Percentiles rank a stretch among this genome's conserved stretches.
These are phyloP conservation scores for Neckera pumila DNA, from an alignment of 225 moss, liverwort and hornwort genomes.

Conservation along the genomic window DNA sequence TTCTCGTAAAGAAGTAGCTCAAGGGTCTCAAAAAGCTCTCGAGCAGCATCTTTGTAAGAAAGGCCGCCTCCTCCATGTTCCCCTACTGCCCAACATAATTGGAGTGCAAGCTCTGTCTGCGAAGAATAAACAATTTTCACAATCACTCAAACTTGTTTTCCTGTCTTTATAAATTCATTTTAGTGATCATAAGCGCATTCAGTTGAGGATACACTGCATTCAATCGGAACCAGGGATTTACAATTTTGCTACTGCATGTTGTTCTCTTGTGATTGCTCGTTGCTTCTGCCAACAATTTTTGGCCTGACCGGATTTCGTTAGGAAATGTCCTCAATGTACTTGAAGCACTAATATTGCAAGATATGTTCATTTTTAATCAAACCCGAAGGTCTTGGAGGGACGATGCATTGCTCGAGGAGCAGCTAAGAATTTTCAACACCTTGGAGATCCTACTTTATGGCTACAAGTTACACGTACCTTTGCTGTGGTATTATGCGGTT, in stretches of 20 bases:
- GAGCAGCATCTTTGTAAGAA: constrained; percentile 67
- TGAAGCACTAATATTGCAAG: neutral
- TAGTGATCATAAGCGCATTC: neutral
- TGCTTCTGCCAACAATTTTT: neutral
- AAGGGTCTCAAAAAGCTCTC: constrained; percentile 94
- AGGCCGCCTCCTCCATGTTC: constrained; percentile 93
- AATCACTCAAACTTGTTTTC: neutral
- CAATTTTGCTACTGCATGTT: neutral
- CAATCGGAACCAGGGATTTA: neutral
- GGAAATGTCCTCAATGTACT: neutral
- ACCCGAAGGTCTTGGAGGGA: neutral
- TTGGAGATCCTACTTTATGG: neutral
- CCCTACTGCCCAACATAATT: constrained; percentile 96
- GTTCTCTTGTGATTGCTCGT: neutral
- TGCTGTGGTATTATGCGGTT: constrained; percentile 57
- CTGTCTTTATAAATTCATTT: neutral
- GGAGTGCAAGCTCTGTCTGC: constrained; percentile 88
- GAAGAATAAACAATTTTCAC: neutral
- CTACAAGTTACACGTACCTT: constrained; percentile 39
- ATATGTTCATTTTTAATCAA: neutral
- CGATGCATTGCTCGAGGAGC: neutral
- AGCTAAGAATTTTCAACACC: neutral
- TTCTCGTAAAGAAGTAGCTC: constrained; percentile 93
- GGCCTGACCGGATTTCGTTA: neutral
- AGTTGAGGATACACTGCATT: neutral